These are phyloP conservation scores for Incumbomyces lentus DNA, from an alignment of 2,329 filamentous ascomycete species.

Conservation along the genomic window DNA sequence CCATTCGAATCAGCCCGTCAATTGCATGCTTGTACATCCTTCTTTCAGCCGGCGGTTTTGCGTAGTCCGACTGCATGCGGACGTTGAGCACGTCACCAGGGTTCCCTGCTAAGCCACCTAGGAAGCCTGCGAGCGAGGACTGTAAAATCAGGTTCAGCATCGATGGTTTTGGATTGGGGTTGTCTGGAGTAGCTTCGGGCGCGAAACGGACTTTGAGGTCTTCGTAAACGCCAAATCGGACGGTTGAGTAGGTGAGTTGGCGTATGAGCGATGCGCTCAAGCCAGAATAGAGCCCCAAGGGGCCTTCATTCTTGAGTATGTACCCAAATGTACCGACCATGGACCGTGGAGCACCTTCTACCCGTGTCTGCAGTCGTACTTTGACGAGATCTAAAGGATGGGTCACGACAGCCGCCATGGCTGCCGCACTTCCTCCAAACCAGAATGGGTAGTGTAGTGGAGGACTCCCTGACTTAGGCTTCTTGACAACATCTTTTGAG, in stretches of 20 bases:
- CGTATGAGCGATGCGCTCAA: conserved; percentile 86
- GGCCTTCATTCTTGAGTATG: conserved; percentile 64
- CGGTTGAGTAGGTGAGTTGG: conserved; percentile 92
- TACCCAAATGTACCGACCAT: conserved; percentile 81
- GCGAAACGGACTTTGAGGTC: conserved; percentile 67
- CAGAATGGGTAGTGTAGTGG: conserved; percentile 64
- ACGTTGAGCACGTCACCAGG: conserved; percentile 95
- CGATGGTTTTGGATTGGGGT: conserved; percentile 42
- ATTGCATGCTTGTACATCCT: conserved; percentile 85
- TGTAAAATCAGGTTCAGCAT: conserved; percentile 72
- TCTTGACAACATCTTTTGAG: conserved; percentile 1
- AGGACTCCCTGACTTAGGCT: conserved; percentile 6
- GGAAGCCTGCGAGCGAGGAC: conserved; percentile 70
- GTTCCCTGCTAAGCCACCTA: conserved; percentile 85
- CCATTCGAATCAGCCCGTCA: conserved; percentile 77
- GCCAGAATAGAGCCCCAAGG: conserved; percentile 77
- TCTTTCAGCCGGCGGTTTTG: conserved; percentile 60
- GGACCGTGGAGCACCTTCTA: conserved; percentile 60
- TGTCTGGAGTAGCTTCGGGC: conserved; percentile 32
- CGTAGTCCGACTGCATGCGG: conserved; percentile 89
- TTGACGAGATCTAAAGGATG: conserved; percentile 81
- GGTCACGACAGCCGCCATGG: conserved; percentile 80
- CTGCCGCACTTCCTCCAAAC: conserved; percentile 93
- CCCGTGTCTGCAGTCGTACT: conserved; percentile 82
- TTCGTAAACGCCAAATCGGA: conserved; percentile 93